Evolutionary conservation across 495 filamentous ascomycete genomes (phyloP), one percentile per base, ranked within the genome.

Genomic region (Penicillium robsamsonii): DNA sequence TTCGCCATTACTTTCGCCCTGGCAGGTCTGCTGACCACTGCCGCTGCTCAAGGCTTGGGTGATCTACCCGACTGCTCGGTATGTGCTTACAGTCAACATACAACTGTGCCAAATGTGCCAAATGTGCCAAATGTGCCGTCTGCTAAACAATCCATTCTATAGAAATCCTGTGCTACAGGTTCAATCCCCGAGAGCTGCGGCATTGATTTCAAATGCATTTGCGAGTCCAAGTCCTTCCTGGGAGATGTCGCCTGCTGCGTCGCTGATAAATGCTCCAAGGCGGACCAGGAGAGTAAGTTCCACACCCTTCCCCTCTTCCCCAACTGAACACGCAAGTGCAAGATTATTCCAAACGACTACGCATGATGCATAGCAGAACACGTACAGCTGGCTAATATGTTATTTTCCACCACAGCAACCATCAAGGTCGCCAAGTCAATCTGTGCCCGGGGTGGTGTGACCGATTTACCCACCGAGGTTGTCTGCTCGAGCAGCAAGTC

Each of bases 121-220:
- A n/a, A n/a, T n/a, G n/a, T n/a, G n/a, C n/a, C n/a, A n/a, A 5
- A 46, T 17, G 27, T 15, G 10, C 20, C 18, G 9, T 13, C 45
- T 61, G 29, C 57, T 53, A 55, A 56, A 18, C 13, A 13, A 41
- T n/a, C 4, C 30, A 43, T 27, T 50, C 18, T 22, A 57, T 57
- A 88, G 86, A 63, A 75, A 75, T 10, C 42, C 5, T 90, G 87
- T 62, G 83, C 80, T 11, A 69, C 70, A 49, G 53, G 67, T 20
- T 33, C 75, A 12, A 78, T 81, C 43, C 75, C 83, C 7, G 18
- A 44, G 8, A 71, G 70, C 55, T 92, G 89, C 70, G 70, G 74
- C 13, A 62, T 79, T 46, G 81, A 91, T 55, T 65, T 84, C 57
- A 61, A 69, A 37, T 95, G 91, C 68, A 90, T 92, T 62, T 95